Evolutionary conservation across 2,329 filamentous ascomycete genomes (phyloP).

Genomic region (Magnaporthiopsis poae): DNA sequence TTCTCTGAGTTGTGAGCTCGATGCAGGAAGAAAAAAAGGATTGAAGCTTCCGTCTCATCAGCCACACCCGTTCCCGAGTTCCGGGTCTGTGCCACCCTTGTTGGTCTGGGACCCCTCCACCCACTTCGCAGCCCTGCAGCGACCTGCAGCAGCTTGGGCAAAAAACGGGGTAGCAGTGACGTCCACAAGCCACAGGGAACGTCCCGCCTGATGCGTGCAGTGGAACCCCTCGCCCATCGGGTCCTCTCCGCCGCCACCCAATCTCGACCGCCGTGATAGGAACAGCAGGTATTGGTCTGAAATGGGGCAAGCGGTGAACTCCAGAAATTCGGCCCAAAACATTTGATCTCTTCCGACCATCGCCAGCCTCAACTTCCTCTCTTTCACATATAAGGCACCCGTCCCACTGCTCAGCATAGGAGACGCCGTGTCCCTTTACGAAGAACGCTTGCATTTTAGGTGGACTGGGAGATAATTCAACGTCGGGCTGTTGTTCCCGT

Average conservation of each 20-base stretch:
- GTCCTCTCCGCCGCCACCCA: neutral
- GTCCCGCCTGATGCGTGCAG: neutral
- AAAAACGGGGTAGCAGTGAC: neutral
- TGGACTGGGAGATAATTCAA: neutral
- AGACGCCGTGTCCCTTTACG: neutral
- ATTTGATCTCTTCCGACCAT: too few species aligned
- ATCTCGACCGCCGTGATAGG: neutral
- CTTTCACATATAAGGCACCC: neutral
- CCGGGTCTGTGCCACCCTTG: neutral
- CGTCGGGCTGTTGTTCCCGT: neutral
- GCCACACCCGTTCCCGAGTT: neutral
- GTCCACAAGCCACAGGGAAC: neutral
- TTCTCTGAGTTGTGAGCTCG: neutral
- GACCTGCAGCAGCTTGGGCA: neutral
- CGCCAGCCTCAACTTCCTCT: neutral
- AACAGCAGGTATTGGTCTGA: neutral
- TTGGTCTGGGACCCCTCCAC: neutral
- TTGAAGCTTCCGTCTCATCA: neutral
- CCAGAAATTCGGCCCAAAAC: neutral
- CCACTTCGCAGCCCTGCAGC: neutral
- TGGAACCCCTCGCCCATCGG: neutral
- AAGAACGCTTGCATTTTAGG: neutral
- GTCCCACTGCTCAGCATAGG: neutral
- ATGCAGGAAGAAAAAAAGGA: neutral
- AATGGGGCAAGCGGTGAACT: neutral